Base-by-base conservation (phyloP, 169 alveolate species). In the Blepharisma undulans region DNA sequence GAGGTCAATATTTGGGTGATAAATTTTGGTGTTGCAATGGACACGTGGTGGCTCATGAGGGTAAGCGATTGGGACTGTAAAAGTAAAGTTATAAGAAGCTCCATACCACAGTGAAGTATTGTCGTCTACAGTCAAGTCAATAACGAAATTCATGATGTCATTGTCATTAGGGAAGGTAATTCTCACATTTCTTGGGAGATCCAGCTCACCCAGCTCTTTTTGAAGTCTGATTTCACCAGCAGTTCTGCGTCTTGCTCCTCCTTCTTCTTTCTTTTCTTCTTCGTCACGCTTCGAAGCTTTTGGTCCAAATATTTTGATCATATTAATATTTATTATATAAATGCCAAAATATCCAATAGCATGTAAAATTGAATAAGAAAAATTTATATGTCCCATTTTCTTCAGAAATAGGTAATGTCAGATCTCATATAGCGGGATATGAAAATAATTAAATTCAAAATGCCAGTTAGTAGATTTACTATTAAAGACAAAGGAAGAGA, bases 1-100 rank as follows among this genome's bases (percentile, higher is more conserved):
- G 61, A 94, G 92, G 93, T 98, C 99, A 76, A 98, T 98, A 93
- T 98, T 98, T 27, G 99, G 99, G 88, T 98, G 99, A 88, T 92
- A 95, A 60, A 97, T 95, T 93, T 96, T 93, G 74, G 96, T 94
- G 71, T 93, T 94, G 80, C 98, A 96, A 74, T 95, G 94, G 36
- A 96, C 97, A 86, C 94, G 94, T 32, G 97, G 98, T n/a, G 98
- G 95, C 77, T 94, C 93, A 85, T 94, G 97, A 33, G 98, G 98
- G 88, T 95, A 97, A 30, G 92, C 95, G 66, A 92, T 84, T 16
- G 93, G 94, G 33, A 96, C 94, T 78, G 89, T 89, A 34, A 96
- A 89, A 21, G 95, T 84, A 82, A 96, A 96, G 78, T 90, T 80
- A 91, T 94, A 96, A 77, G 92, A 92, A 74, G 96, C 98, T 25